phyloP scores from a whole-genome alignment of 1,284 basidiomycete species.

The Golubevia pallescens region DNA sequence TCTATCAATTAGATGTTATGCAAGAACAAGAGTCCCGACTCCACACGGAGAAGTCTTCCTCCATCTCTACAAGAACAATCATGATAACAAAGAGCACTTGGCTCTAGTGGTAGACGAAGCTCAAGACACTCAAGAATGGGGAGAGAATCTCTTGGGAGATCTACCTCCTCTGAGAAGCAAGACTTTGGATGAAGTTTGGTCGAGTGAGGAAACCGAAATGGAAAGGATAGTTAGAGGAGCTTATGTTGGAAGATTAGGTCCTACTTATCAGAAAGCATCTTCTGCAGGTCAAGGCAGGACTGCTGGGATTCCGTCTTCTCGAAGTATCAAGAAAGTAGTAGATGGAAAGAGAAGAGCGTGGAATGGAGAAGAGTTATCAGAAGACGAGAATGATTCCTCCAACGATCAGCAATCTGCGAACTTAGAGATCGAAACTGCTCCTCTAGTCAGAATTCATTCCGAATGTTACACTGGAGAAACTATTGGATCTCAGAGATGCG shows the following conservation, averaged over 20 bases:
- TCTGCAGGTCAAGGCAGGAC: slow-evolving; percentile 6
- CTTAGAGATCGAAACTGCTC: slow-evolving; percentile 23
- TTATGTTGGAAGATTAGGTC: slow-evolving; percentile 51
- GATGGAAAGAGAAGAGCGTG: slow-evolving; percentile 8
- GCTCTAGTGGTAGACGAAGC: slow-evolving; percentile 84
- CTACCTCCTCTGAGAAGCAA: slow-evolving; percentile 31
- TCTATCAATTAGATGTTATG: slow-evolving; percentile 79
- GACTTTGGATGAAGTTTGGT: slow-evolving; percentile 58
- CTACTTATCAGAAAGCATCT: slow-evolving; percentile 38
- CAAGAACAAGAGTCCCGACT: slow-evolving; percentile 94
- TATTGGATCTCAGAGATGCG: slow-evolving; percentile 59
- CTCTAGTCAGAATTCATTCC: slow-evolving; percentile 57
- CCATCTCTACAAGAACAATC: slow-evolving; percentile 88
- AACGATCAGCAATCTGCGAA: not conserved
- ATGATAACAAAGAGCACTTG: slow-evolving; percentile 91
- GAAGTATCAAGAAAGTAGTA: slow-evolving; percentile 1
- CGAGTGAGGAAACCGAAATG: slow-evolving; percentile 49
- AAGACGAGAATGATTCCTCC: slow-evolving; percentile 37
- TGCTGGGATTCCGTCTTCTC: not conserved
- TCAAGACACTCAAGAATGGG: not conserved
- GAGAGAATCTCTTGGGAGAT: not conserved
- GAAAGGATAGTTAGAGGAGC: slow-evolving; percentile 61
- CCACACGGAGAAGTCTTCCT: slow-evolving; percentile 92
- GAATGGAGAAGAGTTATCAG: slow-evolving; percentile 9
- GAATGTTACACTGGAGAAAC: slow-evolving; percentile 64